These are phyloP conservation scores for Penicillium sp. DNA, from an alignment of 2,329 filamentous ascomycete species.

Conservation along the genomic window DNA sequence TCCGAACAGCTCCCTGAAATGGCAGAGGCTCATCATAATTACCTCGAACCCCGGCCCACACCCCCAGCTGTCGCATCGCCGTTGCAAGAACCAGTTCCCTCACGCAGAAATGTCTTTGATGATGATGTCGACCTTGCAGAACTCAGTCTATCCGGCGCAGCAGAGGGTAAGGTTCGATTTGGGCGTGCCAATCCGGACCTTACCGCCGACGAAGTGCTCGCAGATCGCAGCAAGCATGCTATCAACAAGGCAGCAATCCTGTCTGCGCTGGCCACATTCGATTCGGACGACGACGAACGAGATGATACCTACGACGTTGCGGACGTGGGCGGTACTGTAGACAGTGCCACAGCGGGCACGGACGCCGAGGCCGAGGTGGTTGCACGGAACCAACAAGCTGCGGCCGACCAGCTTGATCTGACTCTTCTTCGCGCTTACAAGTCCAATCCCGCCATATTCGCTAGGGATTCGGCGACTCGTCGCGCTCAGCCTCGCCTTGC, in stretches of 20 bases:
- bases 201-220: constrained; percentile 67
- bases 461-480: constrained; percentile 64
- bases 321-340: constrained; percentile 85
- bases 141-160: constrained; percentile 53
- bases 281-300: constrained; percentile 90
- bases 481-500: constrained; percentile 56
- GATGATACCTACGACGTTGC: constrained; percentile 94
- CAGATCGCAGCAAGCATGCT: constrained; percentile 55
- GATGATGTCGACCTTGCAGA: constrained; percentile 67
- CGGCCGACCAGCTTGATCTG: constrained; percentile 52
- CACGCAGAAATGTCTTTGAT: constrained; percentile 69
- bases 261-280: constrained; percentile 80
- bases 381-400: constrained; percentile 38
- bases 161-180: constrained; percentile 63
- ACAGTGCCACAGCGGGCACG: constrained; percentile 47
- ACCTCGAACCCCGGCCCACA: constrained; percentile 51
- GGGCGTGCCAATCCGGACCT: constrained; percentile 59
- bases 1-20: constrained; percentile 46
- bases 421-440: constrained; percentile 67
- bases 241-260: constrained; percentile 80
- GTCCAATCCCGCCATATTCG: constrained; percentile 59
- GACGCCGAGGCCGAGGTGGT: constrained; percentile 52
- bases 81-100: constrained; percentile 25
- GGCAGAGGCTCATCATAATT: constrained; percentile 45
- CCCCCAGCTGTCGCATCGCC: constrained; percentile 26